Base-by-base conservation (phyloP, 2,329 filamentous ascomycete species). In the Phoma sp. region DNA sequence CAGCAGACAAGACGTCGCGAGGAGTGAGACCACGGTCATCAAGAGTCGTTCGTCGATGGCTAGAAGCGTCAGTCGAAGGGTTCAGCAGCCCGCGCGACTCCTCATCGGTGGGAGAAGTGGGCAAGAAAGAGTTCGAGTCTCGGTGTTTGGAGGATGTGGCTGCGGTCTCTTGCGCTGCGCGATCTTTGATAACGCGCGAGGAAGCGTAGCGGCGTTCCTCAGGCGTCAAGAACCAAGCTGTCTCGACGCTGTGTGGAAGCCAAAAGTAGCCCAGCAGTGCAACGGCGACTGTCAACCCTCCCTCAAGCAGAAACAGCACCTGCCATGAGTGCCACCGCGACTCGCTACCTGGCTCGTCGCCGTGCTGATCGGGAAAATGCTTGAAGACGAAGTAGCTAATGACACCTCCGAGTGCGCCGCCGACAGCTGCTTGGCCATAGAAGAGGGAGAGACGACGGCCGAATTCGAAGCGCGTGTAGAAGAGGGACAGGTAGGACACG, bases 381-480 rank as follows among this genome's bases (percentile, higher is more conserved):
- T 73, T 77, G 63, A 83, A 83, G 3, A 83, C 78, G 2, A 75
- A 61, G 64, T 78, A 83, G 47, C 79, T 80, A 32, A 86, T 69
- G 3, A 83, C 61, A 2, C 83, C 83, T n/a, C 82, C 82, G 30
- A 86, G 74, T 0, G 82, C 83, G 6, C 81, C 82, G 3, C 83
- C 82, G 7, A 85, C 75, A 2, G 82, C 82, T 51, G 80, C 81
- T 66, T 84, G 82, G 7, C 83, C 82, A 58, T 83, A 86, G 63
- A 86, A 85, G 36, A 84, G 68, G 4, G 77, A 82, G 14, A 86
- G 68, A 1, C 83, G 77, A 13, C 77, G 75, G 4, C 78, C 83
- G 54, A 86, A 83, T 58, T 85, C 83, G 67, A 79, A 85, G 39
- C 81, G 78, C 4, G 81, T 82, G 61, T 86, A 86, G 66, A 85